Evolutionary conservation across 768 basidiomycete genomes (phyloP), one percentile per base, ranked within the genome.

Genomic region (Antrodiella citrinella): DNA sequence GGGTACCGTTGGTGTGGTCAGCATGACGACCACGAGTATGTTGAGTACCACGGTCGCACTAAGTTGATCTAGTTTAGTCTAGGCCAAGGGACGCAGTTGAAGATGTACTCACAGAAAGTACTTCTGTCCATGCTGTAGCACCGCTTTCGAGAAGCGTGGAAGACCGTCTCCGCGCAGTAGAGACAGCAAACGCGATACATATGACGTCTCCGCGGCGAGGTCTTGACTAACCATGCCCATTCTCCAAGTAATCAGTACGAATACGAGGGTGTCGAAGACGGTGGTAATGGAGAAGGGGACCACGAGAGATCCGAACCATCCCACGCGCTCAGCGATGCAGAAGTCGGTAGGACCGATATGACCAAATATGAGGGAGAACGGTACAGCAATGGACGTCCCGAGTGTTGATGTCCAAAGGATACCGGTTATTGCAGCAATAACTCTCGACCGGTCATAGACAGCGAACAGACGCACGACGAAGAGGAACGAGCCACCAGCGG

Each of bases 21-120:
- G 51, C 44, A 64, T 50, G 18, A 55, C 47, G 10, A 54, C 49
- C 19, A 61, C 57, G 18, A 63, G 35, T 5, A 68, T 12, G 51
- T 72, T 71, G 38, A 59, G 44, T 7, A 62, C 57, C 10, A 56
- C 59, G 18, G 70, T 65, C 7, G 69, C 57, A 18, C 71, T 72
- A n/a, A n/a, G n/a, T n/a, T n/a, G n/a, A n/a, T n/a, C n/a, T n/a
- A n/a, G n/a, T n/a, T n/a, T n/a, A n/a, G n/a, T n/a, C n/a, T n/a
- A n/a, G n/a, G n/a, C n/a, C n/a, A n/a, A n/a, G n/a, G n/a, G n/a
- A n/a, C n/a, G n/a, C n/a, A n/a, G n/a, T n/a, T n/a, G n/a, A n/a
- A n/a, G n/a, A n/a, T 15, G 30, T 35, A 15, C 30, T 35, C 30
- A 35, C 30, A 35, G 30, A 15, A 7, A 35, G 30, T 35, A 35